Conservation (phyloP, 73 alveolate genomes). For the Tetrahymena malaccensis region DNA sequence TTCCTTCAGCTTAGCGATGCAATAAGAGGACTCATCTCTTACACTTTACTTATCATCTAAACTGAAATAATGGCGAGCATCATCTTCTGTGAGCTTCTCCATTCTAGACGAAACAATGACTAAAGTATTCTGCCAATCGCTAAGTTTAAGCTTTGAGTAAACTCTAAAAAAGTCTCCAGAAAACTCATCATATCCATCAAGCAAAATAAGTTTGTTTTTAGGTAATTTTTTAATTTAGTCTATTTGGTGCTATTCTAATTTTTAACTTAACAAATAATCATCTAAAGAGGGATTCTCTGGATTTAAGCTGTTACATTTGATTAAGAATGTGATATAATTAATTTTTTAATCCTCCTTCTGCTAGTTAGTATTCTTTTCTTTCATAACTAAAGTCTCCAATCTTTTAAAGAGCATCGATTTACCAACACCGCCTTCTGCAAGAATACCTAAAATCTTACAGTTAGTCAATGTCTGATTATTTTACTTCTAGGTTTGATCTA, state of each 20-base stretch:
- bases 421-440: background rate
- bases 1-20: background rate
- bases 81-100: background rate
- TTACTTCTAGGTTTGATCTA: background rate
- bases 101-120: background rate
- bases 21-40: background rate
- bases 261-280: background rate
- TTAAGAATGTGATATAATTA: background rate
- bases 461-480: background rate
- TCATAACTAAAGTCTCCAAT: background rate
- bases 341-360: background rate
- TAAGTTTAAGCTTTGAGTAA: background rate
- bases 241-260: background rate
- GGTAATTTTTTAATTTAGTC: background rate
- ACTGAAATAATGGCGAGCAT: background rate
- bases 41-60: background rate
- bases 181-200: background rate
- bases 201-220: background rate
- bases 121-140: background rate
- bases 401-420: background rate
- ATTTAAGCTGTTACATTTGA: background rate
- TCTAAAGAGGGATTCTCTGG: background rate
- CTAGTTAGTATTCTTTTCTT: background rate
- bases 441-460: background rate
- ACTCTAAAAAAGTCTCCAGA: background rate